Evolutionary conservation across 1,284 basidiomycete species (phyloP).

Genomic region (Dichomitus squalens): DNA sequence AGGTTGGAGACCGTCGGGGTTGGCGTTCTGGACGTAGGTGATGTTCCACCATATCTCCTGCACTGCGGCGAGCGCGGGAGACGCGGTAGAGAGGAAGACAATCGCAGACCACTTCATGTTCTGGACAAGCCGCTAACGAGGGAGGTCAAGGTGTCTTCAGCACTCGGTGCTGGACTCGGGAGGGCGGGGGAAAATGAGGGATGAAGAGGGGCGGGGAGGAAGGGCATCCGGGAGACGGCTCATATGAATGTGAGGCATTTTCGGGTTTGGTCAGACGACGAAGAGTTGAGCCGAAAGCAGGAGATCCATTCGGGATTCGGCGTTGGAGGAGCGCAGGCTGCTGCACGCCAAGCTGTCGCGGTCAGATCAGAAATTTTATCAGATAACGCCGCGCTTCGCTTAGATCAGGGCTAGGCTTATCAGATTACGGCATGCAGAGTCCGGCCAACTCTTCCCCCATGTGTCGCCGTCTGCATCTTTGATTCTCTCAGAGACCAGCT

Average conservation of each 20-base stretch:
- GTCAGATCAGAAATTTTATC: slow-evolving; percentile 31
- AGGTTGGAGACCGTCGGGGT: slow-evolving; percentile 75
- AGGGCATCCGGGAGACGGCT: neutral
- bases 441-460: slow-evolving; percentile 1
- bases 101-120: slow-evolving; percentile 31
- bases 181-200: slow-evolving; percentile 10
- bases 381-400: slow-evolving; percentile 26
- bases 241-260: slow-evolving; percentile 20
- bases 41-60: slow-evolving; percentile 83
- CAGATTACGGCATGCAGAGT: slow-evolving; percentile 17
- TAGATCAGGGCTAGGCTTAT: slow-evolving; percentile 22
- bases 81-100: slow-evolving; percentile 33
- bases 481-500: neutral
- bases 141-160: slow-evolving; percentile 1
- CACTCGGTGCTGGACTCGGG: slow-evolving; percentile 4
- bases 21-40: slow-evolving; percentile 69
- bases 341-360: neutral
- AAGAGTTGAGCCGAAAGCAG: slow-evolving; percentile 3
- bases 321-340: neutral
- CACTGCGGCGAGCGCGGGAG: slow-evolving; percentile 53
- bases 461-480: neutral
- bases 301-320: neutral
- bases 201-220: slow-evolving; percentile 6
- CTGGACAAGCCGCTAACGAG: neutral
- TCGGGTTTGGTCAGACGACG: slow-evolving; percentile 13